Evolutionary conservation across 2,329 filamentous ascomycete species (phyloP).

Genomic region (Fusarium anguioides): DNA sequence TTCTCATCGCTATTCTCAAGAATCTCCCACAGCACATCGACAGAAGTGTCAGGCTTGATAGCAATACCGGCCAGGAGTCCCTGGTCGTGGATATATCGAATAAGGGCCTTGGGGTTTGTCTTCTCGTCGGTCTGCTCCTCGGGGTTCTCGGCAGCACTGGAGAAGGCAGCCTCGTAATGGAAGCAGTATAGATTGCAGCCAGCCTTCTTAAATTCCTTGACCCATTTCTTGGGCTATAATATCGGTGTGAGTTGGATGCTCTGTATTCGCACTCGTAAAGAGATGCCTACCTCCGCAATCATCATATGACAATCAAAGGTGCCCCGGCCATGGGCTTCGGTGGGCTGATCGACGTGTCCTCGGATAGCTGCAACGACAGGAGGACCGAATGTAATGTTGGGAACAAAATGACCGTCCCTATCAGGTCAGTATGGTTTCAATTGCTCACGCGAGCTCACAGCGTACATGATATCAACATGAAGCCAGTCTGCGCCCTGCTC

Average conservation of each 20-base stretch:
- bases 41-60: constrained; percentile 91
- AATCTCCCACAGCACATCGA: constrained; percentile 93
- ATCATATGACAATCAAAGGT: constrained; percentile 99
- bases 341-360: constrained; percentile 81
- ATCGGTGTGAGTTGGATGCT: constrained; percentile 18
- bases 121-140: constrained; percentile 73
- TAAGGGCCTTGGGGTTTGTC: constrained; percentile 86
- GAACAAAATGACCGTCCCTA: constrained; percentile 98
- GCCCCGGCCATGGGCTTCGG: constrained; percentile 77
- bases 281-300: constrained; percentile 84
- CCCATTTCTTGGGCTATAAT: constrained; percentile 92
- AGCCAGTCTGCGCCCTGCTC: constrained; percentile 89
- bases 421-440: constrained; percentile 2
- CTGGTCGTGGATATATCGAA: constrained; percentile 88
- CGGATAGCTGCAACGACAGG: constrained; percentile 96
- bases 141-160: constrained; percentile 84
- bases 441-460: constrained; percentile 1
- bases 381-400: constrained; percentile 96
- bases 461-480: constrained; percentile 89
- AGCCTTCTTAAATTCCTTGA: constrained; percentile 91
- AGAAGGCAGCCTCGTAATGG: constrained; percentile 97
- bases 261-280: neutral
- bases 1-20: constrained; percentile 76
- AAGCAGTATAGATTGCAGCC: constrained; percentile 99
- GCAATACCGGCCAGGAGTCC: constrained; percentile 94